Base-by-base conservation (phyloP, 2,329 filamentous ascomycete genomes). In the Fusarium virguliforme region DNA sequence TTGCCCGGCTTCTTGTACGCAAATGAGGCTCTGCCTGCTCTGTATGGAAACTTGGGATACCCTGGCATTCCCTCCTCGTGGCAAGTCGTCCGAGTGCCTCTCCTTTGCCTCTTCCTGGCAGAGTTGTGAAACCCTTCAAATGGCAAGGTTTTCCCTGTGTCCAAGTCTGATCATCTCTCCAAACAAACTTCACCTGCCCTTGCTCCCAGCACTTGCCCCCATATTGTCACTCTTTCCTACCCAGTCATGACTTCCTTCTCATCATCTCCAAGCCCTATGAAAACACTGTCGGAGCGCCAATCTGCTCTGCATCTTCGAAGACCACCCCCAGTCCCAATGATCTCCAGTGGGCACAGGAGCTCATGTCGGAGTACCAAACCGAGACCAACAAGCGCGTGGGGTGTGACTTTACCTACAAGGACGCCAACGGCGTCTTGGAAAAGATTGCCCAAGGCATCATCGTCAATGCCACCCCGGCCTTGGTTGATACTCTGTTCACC, bases 341-440 rank as follows among this genome's bases (percentile, higher is more conserved):
- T n/a, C 13, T 13, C 10, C 12, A 38, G 2, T 34, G 51, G 6
- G 32, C 32, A 13, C 18, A 26, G 8, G 4, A 12, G 6, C 22
- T 55, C 8, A 55, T 55, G 51, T n/a, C 35, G 18, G 28, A 55
- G 7, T 38, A 55, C 12, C 32, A 26, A 55, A 5, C 15, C 8
- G 32, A 26, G 22, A 40, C 12, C n/a, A 40, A 40, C 51, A 38
- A 55, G 34, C 34, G 34, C 12, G 24, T 24, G 13, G 32, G 32
- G 9, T 3, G 15, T 24, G 32, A 40, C 18, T 55, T 55, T 26
- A 28, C 18, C 24, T 38, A 38, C 51, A 55, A 55, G 28, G 51
- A 55, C 15, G 51, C 51, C 34, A 55, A 55, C 6, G n/a, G 32
- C 7, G 51, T 55, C 10, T 35, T 55, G 6, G 51, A 15, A 22